Evolutionary conservation across 2,329 filamentous ascomycete genomes (phyloP), one percentile per base, ranked within the genome.

Genomic region (Pyrenochaeta sp.): DNA sequence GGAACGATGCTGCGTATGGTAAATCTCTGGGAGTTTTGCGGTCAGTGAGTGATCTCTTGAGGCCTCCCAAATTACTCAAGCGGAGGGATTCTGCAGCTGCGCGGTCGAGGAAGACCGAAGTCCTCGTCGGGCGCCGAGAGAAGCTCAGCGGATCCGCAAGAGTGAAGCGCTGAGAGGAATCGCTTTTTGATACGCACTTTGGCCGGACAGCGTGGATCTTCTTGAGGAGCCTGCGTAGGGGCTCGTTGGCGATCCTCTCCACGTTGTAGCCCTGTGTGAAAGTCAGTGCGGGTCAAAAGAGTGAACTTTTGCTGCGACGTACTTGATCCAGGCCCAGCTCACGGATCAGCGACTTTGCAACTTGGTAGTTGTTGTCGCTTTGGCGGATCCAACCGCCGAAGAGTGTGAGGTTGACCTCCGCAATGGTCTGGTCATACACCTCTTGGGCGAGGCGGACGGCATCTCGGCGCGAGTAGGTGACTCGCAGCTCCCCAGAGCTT

Each of bases 261-360:
- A 54, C 19, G 15, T 53, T 61, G 35, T 61, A 61, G 5, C 55
- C 58, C 58, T 61, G 5, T 7, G 6, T n/a, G 6, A 13, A 7
- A 17, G 36, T 45, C 15, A 40, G 21, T 30, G 15, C 13, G 7
- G 10, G 7, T 5, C 5, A n/a, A 5, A 9, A 21, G 15, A 7
- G 6, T 3, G 3, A 11, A n/a, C n/a, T n/a, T n/a, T n/a, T 22
- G 18, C n/a, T 21, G 14, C 24, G 7, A 35, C 39, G 27, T 26
- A 64, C 64, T 44, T 63, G 60, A 24, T 66, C 62, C 1, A 66
- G 32, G 5, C 31, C 41, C 4, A 69, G 35, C 46, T 69, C 63
- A 3, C 66, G 55, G 18, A 69, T 53, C 15, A 62, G 35, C n/a
- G 38, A 21, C 34, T 50, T 65, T 0, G 61, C 65, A 9, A 49